Evolutionary conservation across 176 grass and related monocot genomes (phyloP).

Genomic region (Tillandsia fasciculata): DNA sequence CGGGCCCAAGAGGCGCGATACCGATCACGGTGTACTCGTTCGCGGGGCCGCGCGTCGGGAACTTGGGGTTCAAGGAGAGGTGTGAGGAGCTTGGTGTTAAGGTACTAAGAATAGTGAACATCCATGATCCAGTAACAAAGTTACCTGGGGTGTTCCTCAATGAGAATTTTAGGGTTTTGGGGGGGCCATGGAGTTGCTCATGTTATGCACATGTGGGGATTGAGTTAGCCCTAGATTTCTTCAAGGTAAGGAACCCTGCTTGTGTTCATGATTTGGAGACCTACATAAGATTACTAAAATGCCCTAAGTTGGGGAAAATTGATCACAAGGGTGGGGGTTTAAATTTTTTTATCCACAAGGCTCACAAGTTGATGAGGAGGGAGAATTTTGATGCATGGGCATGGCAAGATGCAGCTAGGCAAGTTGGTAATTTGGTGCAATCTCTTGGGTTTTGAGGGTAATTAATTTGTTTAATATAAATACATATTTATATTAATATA

Average conservation of each 20-base stretch:
- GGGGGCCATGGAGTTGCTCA: constrained; percentile 27
- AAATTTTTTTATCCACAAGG: constrained; percentile 26
- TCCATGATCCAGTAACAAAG: constrained; percentile 60
- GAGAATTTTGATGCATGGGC: constrained; percentile 16
- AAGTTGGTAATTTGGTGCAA: constrained; percentile 64
- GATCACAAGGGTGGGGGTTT: not conserved
- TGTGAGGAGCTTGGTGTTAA: constrained; percentile 78
- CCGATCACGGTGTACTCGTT: constrained; percentile 85
- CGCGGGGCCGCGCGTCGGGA: constrained; percentile 67
- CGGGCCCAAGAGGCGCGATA: not conserved
- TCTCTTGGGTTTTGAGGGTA: constrained; percentile 46
- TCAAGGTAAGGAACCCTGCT: constrained; percentile 34
- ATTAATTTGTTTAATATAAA: not conserved
- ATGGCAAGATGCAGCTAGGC: constrained; percentile 60
- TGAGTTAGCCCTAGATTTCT: constrained; percentile 62
- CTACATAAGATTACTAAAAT: constrained; percentile 52
- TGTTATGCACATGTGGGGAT: constrained; percentile 84
- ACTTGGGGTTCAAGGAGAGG: constrained; percentile 60
- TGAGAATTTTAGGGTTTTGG: constrained; percentile 30
- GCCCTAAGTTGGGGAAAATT: constrained; percentile 11
- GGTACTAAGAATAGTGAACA: constrained; percentile 60
- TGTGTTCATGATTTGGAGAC: constrained; percentile 68
- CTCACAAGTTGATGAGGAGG: constrained; percentile 24
- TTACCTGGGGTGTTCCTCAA: constrained; percentile 71
- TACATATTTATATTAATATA: no score